Evolutionary conservation across 1,284 basidiomycete species (phyloP).

Genomic region (Ceratobasidium papillatum): DNA sequence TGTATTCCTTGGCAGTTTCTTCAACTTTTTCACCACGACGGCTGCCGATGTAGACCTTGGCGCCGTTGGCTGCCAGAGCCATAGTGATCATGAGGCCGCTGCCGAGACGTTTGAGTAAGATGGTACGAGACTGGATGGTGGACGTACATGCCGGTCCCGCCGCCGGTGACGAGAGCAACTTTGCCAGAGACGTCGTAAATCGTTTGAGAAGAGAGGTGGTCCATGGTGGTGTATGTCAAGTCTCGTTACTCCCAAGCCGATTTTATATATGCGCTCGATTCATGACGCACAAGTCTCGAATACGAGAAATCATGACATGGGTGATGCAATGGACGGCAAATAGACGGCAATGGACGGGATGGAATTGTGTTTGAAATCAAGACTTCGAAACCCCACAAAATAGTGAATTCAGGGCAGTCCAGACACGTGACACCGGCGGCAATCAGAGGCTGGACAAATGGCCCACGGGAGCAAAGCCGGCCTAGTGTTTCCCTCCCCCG

Average conservation of each 20-base stretch:
- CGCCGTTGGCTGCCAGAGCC: constrained; percentile 78
- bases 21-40: constrained; percentile 70
- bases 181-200: constrained; percentile 36
- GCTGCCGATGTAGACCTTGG: constrained; percentile 86
- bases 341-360: background rate
- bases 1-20: constrained; percentile 55
- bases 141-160: constrained; percentile 42
- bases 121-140: background rate
- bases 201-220: constrained; percentile 20
- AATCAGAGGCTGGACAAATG: constrained; percentile 16
- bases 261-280: background rate
- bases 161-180: constrained; percentile 43
- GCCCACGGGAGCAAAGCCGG: constrained; percentile 26
- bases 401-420: background rate
- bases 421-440: constrained; percentile 16
- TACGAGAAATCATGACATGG: no score
- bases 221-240: background rate
- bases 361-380: no score
- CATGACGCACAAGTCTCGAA: background rate
- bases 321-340: no score
- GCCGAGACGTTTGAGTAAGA: background rate
- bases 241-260: background rate
- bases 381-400: background rate
- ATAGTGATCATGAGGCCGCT: constrained; percentile 73
- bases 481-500: constrained; percentile 4